Conservation (phyloP, 208 protist species). For the Tetramitus jugosus region DNA sequence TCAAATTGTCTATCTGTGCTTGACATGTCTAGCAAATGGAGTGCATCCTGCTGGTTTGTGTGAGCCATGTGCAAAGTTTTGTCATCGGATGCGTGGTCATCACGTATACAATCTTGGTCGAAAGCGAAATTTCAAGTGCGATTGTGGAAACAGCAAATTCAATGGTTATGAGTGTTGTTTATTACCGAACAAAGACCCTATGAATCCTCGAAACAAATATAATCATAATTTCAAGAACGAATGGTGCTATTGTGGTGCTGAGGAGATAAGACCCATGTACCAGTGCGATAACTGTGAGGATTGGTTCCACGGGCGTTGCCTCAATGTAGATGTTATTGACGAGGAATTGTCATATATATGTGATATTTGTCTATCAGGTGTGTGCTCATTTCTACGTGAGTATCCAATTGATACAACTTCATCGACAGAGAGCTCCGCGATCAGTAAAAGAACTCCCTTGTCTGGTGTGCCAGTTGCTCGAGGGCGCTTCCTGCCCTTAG, state of each 20-base stretch:
- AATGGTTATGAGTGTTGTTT: not conserved
- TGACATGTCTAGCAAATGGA: not conserved
- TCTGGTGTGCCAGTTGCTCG: too few species aligned
- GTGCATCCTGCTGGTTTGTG: not conserved
- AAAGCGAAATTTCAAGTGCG: constrained; percentile 15
- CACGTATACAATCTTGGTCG: not conserved
- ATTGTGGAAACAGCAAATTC: constrained; percentile 7
- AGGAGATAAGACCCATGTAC: not conserved
- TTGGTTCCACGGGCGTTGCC: not conserved
- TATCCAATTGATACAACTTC: too few species aligned
- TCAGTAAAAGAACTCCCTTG: too few species aligned
- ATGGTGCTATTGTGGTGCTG: constrained; percentile 7
- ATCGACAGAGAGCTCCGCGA: too few species aligned
- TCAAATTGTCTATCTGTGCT: constrained; percentile 16
- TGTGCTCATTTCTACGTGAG: too few species aligned
- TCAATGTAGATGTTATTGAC: not conserved
- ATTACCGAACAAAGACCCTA: not conserved
- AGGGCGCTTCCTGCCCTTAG: too few species aligned
- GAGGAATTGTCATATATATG: not conserved
- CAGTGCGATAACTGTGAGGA: constrained; percentile 6
- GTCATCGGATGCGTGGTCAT: not conserved
- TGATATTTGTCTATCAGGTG: not conserved
- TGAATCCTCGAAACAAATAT: not conserved
- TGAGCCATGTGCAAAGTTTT: not conserved
- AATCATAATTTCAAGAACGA: constrained; percentile 20